Percentiles rank a stretch among this genome's conserved stretches.
These are phyloP conservation scores for Fusarium sterilihyphosum DNA, from an alignment of 2,329 filamentous ascomycete genomes.

Conservation along the genomic window DNA sequence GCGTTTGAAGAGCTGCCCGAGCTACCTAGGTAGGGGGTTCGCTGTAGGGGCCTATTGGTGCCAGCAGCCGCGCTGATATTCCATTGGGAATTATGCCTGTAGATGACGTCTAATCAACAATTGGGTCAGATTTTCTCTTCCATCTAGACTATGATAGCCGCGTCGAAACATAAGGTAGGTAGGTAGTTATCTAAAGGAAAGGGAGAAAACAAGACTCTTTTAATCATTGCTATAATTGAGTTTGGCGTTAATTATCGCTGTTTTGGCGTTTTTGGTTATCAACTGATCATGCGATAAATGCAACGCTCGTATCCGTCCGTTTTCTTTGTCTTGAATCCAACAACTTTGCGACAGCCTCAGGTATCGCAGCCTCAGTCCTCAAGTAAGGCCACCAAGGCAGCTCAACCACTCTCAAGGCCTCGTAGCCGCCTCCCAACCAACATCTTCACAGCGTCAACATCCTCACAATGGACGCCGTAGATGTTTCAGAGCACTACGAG, in stretches of 20 bases:
- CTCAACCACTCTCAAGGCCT: constrained; percentile 36
- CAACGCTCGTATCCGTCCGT: constrained; percentile 3
- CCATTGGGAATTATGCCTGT: constrained; percentile 10
- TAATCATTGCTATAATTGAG: background rate
- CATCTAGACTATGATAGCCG: background rate
- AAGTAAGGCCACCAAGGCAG: background rate
- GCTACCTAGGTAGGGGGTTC: background rate
- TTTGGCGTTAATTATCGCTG: background rate
- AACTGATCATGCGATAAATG: background rate
- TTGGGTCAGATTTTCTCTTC: background rate
- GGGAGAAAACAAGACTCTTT: background rate
- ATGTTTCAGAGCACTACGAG: constrained; percentile 70
- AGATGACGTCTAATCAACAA: constrained; percentile 26
- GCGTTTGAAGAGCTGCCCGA: constrained; percentile 18
- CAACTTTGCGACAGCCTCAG: constrained; percentile 2
- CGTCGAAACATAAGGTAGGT: background rate
- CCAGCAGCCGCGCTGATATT: constrained; percentile 26
- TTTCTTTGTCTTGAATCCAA: constrained; percentile 15
- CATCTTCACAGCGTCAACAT: constrained; percentile 31
- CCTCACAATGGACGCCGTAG: constrained; percentile 61
- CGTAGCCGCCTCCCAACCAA: constrained; percentile 44
- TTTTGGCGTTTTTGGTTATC: background rate
- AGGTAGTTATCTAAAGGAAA: background rate
- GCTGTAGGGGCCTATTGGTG: constrained; percentile 16
- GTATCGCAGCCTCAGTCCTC: background rate